A percentile compares a stretch with the other conserved stretches of the same genome.
Conservation (phyloP, 78 protist species). For the Chrysochromulina parva region DNA sequence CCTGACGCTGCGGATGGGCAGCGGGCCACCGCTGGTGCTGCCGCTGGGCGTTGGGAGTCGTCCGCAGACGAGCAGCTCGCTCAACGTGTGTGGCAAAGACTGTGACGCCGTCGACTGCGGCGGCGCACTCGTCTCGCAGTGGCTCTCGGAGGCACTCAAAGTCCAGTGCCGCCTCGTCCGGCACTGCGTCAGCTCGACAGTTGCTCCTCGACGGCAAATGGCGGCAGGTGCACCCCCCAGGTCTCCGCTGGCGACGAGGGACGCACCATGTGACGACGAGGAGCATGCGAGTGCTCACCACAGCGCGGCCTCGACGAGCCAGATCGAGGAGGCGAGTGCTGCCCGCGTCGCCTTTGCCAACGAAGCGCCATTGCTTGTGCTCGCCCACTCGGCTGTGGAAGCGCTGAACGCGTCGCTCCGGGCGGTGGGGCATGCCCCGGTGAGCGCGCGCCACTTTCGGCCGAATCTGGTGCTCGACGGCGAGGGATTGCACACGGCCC, state of each 20-base stretch:
- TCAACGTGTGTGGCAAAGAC: neutral
- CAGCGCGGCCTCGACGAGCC: no score
- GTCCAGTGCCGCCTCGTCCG: neutral
- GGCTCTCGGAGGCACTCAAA: neutral
- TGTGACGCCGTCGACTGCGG: neutral
- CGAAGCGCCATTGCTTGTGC: constrained; percentile 38
- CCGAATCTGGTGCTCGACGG: constrained; percentile 39
- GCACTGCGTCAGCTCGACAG: neutral
- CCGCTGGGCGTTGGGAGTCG: no score
- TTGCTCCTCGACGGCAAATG: no score
- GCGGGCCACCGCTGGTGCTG: no score
- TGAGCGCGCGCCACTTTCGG: constrained; percentile 1
- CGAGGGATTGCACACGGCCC: no score
- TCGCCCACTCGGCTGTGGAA: neutral
- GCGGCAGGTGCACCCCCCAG: no score
- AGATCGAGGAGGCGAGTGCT: neutral
- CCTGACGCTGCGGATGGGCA: no score
- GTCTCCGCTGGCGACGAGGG: no score
- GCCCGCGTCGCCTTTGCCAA: constrained; percentile 29
- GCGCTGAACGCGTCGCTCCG: neutral
- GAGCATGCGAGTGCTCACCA: no score
- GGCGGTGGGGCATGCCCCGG: neutral
- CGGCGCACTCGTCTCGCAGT: neutral
- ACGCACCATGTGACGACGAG: no score
- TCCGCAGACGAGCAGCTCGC: neutral